Evolutionary conservation across 345 rosid species (phyloP).

Genomic region (Lumnitzera racemosa): DNA sequence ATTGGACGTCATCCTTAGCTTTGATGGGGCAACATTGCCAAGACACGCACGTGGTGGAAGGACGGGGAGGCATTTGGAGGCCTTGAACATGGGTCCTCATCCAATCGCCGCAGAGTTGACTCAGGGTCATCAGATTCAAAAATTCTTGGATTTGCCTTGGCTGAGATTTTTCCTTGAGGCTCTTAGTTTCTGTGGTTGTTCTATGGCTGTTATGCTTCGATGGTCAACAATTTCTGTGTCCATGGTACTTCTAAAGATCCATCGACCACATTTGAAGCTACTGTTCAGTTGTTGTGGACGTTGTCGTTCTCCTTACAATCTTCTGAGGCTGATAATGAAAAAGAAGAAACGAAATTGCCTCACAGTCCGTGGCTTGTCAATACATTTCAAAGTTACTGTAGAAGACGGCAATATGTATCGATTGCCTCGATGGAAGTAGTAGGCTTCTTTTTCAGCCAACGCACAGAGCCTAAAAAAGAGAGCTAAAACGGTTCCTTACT

Average conservation of each 20-base stretch:
- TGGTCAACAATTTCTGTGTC: constrained; percentile 88
- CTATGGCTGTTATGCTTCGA: constrained; percentile 66
- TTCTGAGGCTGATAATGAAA: constrained; percentile 49
- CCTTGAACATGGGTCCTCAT: constrained; percentile 64
- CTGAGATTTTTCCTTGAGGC: constrained; percentile 76
- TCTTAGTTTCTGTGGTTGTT: constrained; percentile 68
- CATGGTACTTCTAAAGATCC: constrained; percentile 86
- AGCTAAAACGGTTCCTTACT: too few species aligned
- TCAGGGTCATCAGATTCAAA: constrained; percentile 70
- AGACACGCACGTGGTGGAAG: constrained; percentile 89
- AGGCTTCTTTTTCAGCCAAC: too few species aligned
- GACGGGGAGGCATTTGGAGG: constrained; percentile 70
- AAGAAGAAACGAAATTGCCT: constrained; percentile 56
- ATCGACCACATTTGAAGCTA: constrained; percentile 90
- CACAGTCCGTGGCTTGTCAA: constrained; percentile 70
- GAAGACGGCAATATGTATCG: too few species aligned
- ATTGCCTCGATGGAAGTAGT: too few species aligned
- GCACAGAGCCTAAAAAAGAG: too few species aligned
- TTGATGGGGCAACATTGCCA: constrained; percentile 79
- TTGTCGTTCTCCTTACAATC: constrained; percentile 48
- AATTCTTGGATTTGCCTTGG: constrained; percentile 77
- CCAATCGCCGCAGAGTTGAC: constrained; percentile 89
- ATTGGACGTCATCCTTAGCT: constrained; percentile 78
- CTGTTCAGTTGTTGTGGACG: constrained; percentile 85
- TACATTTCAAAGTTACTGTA: constrained; percentile 71